Evolutionary conservation across 73 alveolate species (phyloP).

Genomic region (Tetrahymena thermophila): DNA sequence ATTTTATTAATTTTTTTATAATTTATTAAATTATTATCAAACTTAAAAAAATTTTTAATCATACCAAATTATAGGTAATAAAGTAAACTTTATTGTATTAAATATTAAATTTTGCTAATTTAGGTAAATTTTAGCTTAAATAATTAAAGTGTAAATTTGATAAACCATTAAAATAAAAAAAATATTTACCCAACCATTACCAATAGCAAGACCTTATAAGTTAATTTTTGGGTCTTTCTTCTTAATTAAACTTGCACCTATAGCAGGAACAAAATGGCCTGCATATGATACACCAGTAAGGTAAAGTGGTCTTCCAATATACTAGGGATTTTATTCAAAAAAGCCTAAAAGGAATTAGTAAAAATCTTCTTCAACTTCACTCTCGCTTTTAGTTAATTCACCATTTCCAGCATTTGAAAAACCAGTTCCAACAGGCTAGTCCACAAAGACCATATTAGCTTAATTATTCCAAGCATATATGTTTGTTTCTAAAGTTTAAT

Average conservation of each 20-base stretch:
- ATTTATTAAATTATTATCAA: no score
- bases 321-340: neutral
- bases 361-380: constrained; percentile 50
- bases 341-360: neutral
- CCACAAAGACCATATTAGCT: constrained; percentile 55
- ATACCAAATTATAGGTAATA: no score
- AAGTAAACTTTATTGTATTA: no score
- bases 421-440: constrained; percentile 79
- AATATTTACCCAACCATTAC: constrained; percentile 47
- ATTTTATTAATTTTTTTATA: no score
- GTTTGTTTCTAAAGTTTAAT: constrained; percentile 41
- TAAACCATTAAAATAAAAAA: neutral
- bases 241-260: neutral
- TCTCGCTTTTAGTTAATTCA: constrained; percentile 22
- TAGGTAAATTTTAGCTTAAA: no score
- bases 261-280: constrained; percentile 78
- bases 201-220: constrained; percentile 60
- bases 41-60: no score
- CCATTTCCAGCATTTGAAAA: constrained; percentile 50
- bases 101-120: no score
- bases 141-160: no score
- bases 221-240: constrained; percentile 16
- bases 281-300: constrained; percentile 83
- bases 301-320: constrained; percentile 2
- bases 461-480: constrained; percentile 63